A percentile compares a stretch with the other conserved stretches of the same genome.
Conservation (phyloP, 768 basidiomycete genomes). For the Amanita brunnescens region DNA sequence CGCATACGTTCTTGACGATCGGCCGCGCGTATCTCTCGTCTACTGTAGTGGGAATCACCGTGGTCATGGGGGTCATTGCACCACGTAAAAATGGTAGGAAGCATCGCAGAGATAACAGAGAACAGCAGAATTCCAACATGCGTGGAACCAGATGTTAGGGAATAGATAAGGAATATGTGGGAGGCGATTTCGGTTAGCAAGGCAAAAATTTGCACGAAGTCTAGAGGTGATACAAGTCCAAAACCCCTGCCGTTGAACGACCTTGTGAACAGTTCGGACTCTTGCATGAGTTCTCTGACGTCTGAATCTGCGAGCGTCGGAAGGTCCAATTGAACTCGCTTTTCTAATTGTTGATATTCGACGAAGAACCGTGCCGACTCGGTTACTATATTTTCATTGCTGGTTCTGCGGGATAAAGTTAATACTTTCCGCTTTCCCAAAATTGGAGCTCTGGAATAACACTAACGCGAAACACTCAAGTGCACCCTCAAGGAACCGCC, state of each 20-base stretch:
- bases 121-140: conserved; percentile 51
- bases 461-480: conserved; percentile 72
- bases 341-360: conserved; percentile 72
- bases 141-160: conserved; percentile 48
- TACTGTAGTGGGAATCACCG: conserved; percentile 36
- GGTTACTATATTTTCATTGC: conserved; percentile 67
- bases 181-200: conserved; percentile 64
- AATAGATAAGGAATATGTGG: conserved; percentile 58
- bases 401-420: conserved; percentile 32
- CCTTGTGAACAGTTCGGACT: conserved; percentile 77
- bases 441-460: conserved; percentile 8
- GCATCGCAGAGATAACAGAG: conserved; percentile 49
- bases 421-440: conserved; percentile 7
- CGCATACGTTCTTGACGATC: conserved; percentile 72
- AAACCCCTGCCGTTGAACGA: conserved; percentile 75
- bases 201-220: conserved; percentile 67
- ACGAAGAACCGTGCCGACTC: conserved; percentile 66
- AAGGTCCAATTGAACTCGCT: conserved; percentile 67
- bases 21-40: conserved; percentile 52
- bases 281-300: conserved; percentile 72
- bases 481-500: conserved; percentile 54
- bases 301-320: conserved; percentile 70
- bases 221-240: conserved; percentile 72
- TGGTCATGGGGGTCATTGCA: conserved; percentile 32
- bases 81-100: conserved; percentile 53